Evolutionary conservation across 2,329 filamentous ascomycete species (phyloP).

Genomic region (Hirsutella thompsonii): DNA sequence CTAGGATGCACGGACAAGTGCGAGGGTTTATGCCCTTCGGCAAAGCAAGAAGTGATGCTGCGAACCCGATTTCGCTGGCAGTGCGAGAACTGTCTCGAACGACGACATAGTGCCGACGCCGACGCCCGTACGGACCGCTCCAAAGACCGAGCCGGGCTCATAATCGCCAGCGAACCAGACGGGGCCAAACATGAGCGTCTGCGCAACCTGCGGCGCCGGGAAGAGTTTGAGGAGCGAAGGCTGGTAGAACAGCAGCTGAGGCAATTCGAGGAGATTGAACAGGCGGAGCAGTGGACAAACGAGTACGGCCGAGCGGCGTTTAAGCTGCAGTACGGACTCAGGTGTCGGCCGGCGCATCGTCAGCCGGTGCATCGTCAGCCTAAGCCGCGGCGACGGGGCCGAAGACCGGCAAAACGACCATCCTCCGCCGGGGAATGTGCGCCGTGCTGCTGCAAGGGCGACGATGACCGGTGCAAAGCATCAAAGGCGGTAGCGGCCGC

Average conservation of each 20-base stretch:
- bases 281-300: conserved; percentile 13
- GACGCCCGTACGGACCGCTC: conserved; percentile 5
- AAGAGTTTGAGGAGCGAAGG: conserved; percentile 3
- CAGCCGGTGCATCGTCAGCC: neutral
- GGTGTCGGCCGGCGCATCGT: neutral
- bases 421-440: no score
- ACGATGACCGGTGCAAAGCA: neutral
- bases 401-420: neutral
- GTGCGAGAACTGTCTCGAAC: conserved; percentile 14
- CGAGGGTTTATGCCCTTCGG: conserved; percentile 9
- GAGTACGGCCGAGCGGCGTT: conserved; percentile 13
- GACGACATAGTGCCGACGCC: conserved; percentile 2
- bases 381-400: neutral
- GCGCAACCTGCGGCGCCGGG: neutral
- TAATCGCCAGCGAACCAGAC: neutral
- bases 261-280: conserved; percentile 13
- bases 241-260: conserved; percentile 3
- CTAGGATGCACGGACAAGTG: conserved; percentile 15
- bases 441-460: no score
- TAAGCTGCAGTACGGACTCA: conserved; percentile 5
- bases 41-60: conserved; percentile 9
- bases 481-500: neutral
- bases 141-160: neutral
- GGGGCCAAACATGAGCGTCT: neutral
- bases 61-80: conserved; percentile 12